Base-by-base conservation (phyloP, 1,284 basidiomycete genomes). In the Ustilago bromivora region DNA sequence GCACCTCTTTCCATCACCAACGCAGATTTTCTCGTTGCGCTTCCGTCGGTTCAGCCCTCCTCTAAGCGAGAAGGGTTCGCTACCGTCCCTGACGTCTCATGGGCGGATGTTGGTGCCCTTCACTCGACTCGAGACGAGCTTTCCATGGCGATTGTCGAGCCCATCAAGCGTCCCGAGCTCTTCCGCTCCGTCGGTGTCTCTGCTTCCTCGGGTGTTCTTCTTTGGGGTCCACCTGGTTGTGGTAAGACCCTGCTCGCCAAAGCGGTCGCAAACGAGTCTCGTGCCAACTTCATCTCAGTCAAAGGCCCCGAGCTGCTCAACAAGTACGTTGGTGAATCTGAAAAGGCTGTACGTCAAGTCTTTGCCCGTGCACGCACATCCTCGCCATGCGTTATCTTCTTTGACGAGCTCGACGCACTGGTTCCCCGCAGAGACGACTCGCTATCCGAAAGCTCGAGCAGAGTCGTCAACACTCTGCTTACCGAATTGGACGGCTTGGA, bases 161-260 rank as follows among this genome's bases (percentile, higher is more conserved):
- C 96, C 2, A 96, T 99, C 80, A 90, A 91, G 58, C 88, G 93
- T 53, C 96, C 96, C 0, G 95, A 96, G 84, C 86, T 98, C 1
- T 99, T 98, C 87, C 90, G 88, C 57, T 90, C 90, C 1, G 92
- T 98, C 2, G 96, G 96, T 91, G 93, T 9, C 91, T 93, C 0
- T 93, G 94, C 84, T 13, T 81, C 78, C 32, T 82, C 78, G 8
- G 96, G 96, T 3, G 96, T 98, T 1, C 88, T 98, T 23, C 88
- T 98, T n/a, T 99, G 96, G 96, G 96, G 96, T 17, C 96, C 96
- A 10, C 96, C 96, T 0, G 96, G 96, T 4, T 98, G 96, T 84
- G 96, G 96, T 11, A 98, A 98, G 88, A 99, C 96, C 0, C 86
- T 98, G 23, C 88, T 98, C 8, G 96, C 96, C 0, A 98, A 98